Base-by-base conservation (phyloP, 495 filamentous ascomycete genomes). In the Aspergillus avenaceus region DNA sequence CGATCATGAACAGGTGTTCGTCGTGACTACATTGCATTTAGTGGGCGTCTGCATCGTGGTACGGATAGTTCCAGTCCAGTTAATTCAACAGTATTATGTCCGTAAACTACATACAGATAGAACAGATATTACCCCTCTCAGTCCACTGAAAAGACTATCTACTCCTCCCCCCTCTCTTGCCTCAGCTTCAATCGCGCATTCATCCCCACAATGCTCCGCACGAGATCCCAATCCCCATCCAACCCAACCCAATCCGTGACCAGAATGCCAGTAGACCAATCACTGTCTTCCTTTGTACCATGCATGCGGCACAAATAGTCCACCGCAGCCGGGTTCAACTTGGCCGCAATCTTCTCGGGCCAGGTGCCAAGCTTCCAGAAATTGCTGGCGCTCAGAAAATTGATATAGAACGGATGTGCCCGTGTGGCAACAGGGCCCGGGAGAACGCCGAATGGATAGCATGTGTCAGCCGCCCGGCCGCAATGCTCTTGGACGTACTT, bases 221-320 rank as follows among this genome's bases (percentile, higher is more conserved):
- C 84, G 14, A 97, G 72, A 69, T 96, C 91, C 95, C 95, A 98
- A 70, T 98, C 88, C 0, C 89, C 93, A 53, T 86, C 76, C 41
- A 83, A 69, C 0, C 93, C 93, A 52, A 96, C 91, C 88, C 87
- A 96, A 65, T 98, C 93, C 41, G 84, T 90, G 24, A 97, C 88
- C 22, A 97, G 83, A 47, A 97, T 83, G 19, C 95, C 93, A n/a
- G 91, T 96, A 9, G 80, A 79, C 40, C 86, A 90, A 64, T 95
- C 89, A 9, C 88, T 86, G 19, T 52, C 72, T 18, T 60, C 50
- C 51, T 59, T 75, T 63, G 70, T 69, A 66, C 57, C 69, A 58
- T 93, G 88, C 13, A 74, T 78, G 59, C 80, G 67, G 55, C 89
- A 93, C 36, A 97, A 66, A 69, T 86, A 88, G 43, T 90, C 83